These are phyloP conservation scores for Chenopodium quinoa DNA, from an alignment of 148 eudicot species.

Conservation along the genomic window DNA sequence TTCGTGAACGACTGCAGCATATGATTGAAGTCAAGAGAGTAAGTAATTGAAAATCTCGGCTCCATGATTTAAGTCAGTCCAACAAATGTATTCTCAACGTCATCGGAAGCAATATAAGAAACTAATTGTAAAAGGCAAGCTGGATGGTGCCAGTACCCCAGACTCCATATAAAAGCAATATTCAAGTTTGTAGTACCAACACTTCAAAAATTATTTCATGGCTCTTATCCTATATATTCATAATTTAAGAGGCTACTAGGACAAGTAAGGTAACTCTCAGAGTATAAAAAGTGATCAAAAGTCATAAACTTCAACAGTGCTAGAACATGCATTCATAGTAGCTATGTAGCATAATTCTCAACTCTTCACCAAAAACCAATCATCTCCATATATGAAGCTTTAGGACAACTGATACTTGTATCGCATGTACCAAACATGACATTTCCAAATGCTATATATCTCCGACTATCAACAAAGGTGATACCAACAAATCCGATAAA, in stretches of 20 bases:
- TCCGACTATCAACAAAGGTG: no score
- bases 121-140: background rate
- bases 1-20: no score
- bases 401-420: no score
- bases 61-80: background rate
- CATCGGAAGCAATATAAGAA: background rate
- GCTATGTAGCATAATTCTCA: no score
- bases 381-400: no score
- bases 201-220: background rate
- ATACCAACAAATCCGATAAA: no score
- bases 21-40: background rate
- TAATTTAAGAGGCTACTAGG: background rate
- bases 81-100: background rate
- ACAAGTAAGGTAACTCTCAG: background rate
- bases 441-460: no score
- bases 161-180: background rate
- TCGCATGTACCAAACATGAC: no score
- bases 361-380: no score
- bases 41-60: background rate
- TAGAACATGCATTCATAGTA: no score
- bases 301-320: background rate
- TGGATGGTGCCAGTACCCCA: background rate
- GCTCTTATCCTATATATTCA: background rate
- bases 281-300: no score
- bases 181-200: background rate